Base-by-base conservation (phyloP, 495 filamentous ascomycete species). In the Neurospora pannonica region DNA sequence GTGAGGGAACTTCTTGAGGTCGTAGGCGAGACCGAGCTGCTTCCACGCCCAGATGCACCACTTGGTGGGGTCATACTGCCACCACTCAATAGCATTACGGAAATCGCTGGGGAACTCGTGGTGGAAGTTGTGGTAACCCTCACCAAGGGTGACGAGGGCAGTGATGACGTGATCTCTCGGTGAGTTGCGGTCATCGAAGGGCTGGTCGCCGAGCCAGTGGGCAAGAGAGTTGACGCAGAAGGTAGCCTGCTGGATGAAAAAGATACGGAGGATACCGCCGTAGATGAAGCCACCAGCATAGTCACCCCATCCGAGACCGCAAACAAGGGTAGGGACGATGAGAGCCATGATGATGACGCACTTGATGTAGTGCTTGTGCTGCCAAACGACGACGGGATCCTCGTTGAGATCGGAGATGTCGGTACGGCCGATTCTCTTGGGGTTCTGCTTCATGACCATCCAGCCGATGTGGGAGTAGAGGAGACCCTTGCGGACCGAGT, bases 41-140 rank as follows among this genome's bases (percentile, higher is more conserved):
- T 97, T 97, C 91, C 91, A 95, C 77, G 87, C 80, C 92, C 92
- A 97, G 88, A 99, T 99, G 82, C 84, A 88, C 95, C 95, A 98
- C 88, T 99, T 99, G 83, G 96, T 99, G 28, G 96, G 96, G 84
- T 99, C 96, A 80, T 99, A 99, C 87, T 99, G 96, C 87, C 92
- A 92, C 94, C 94, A 98, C 81, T 97, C 87, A 76, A 99, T 97
- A 71, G 95, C 96, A 83, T 99, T 99, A 81, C 96, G 94, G 92
- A 97, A 98, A 83, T 99, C 96, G 17, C 93, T 97, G 71, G 96
- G 96, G 86, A 99, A 99, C 82, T 99, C 96, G 88, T 99, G 96
- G 87, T 99, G 96, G 90, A 99, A 99, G 87, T 97, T 97, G 89
- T 98, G 95, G 87, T 99, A 99, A 71, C 96, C 96, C 83, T 99